Evolutionary conservation across 2,329 filamentous ascomycete genomes (phyloP), one percentile per base, ranked within the genome.

Genomic region (Septoria linicola): DNA sequence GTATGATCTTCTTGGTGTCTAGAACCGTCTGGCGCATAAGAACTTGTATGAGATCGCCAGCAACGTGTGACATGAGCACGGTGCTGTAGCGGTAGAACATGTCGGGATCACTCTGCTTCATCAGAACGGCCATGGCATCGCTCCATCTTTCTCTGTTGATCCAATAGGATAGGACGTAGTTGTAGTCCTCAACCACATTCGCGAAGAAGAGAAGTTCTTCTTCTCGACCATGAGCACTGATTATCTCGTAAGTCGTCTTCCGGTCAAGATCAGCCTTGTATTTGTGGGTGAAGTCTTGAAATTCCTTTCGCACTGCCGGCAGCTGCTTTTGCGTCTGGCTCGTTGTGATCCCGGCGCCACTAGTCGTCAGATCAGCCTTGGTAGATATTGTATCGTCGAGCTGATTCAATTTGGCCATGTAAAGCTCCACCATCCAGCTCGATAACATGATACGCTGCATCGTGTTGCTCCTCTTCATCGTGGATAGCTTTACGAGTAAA

Each of bases 381-480:
- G 91, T 95, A 32, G 91, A 87, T 58, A 97, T 92, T 2, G 88
- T 91, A 70, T 99, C 93, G 65, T 99, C 93, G 3, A 99, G 78
- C 2, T 88, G 86, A 67, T 99, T 96, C 35, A 99, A 79, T 71
- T 96, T 96, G 4, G 90, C 88, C 90, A 99, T 99, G 70, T 92
- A 99, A 1, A 97, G 80, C 70, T 99, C 93, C 8, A 96, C 79
- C 36, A 99, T 80, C 93, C 93, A 99, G 59, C 87, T 91, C 1
- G 92, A 88, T 59, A 97, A 84, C 89, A 99, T 96, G 58, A 88
- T 87, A 52, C 92, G 80, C 71, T 99, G 93, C 91, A 99, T 99
- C 23, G 85, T 76, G 1, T 85, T 84, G 1, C 85, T 81, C 69
- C 91, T 95, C 69, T 90, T 95, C 66, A 90, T 84, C 0, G 82